Base-by-base conservation (phyloP, 495 filamentous ascomycete species). In the Clavariopsis aquatica region DNA sequence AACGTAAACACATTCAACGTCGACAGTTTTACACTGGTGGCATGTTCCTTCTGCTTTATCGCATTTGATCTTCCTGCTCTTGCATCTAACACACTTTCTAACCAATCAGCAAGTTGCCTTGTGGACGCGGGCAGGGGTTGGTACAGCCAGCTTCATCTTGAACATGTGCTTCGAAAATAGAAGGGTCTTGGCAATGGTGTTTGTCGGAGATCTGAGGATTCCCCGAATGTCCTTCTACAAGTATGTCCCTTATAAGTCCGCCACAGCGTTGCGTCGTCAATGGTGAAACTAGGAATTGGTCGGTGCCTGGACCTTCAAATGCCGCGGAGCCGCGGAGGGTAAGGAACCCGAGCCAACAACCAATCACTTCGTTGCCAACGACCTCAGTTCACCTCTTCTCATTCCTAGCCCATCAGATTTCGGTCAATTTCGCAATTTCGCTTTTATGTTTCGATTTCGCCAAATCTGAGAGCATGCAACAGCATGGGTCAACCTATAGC, bases 21-120 rank as follows among this genome's bases (percentile, higher is more conserved):
- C 41, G 22, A 43, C 52, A 15, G 53, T 43, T 8, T 51, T 52
- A 29, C 61, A 64, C 51, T 64, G 61, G 38, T 57, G 38, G 53
- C 61, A 64, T 29, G 22, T 52, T 0, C 31, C 34, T 13, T 64
- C 61, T 17, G 23, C 41, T 51, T 64, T 64, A 52, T 64, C 45
- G 36, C 61, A 64, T 43, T 64, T 64, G 43, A 64, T 57, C 61
- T 64, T 64, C 19, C 51, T 57, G 38, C 49, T 24, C 26, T 52
- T 64, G 26, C 61, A 64, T 57, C 61, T 49, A 9, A 64, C 28
- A 23, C 61, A 64, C 61, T 64, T 19, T 34, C n/a, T 27, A 3
- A 22, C 1, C 2, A 24, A n/a, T 60, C 43, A 49, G 45, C 7
- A 53, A 36, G 13, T 36, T 36, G 13, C 13, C 6, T 36, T 13